Evolutionary conservation across 75 land plant species (phyloP).

Genomic region (Gnetum montanum): DNA sequence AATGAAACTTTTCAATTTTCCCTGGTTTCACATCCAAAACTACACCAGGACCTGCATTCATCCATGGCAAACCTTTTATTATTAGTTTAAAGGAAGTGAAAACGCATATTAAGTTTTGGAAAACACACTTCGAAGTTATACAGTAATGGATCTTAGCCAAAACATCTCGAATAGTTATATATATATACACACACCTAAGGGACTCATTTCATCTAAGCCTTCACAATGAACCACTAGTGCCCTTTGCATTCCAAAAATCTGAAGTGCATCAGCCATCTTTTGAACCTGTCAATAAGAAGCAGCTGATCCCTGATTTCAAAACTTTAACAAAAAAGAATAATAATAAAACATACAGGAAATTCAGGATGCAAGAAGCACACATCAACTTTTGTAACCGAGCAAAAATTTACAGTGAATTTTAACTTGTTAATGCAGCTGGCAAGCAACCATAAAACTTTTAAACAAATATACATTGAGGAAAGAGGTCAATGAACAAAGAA

Average conservation of each 20-base stretch:
- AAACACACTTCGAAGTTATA: too few relatives aligned
- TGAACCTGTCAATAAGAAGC: constrained; percentile 42
- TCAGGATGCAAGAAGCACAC: too few relatives aligned
- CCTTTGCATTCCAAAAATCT: constrained; percentile 82
- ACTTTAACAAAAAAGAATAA: neutral
- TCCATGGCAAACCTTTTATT: too few relatives aligned
- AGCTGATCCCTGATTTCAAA: too few relatives aligned
- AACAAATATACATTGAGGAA: too few relatives aligned
- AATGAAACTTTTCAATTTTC: constrained; percentile 55
- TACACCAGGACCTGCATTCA: constrained; percentile 56
- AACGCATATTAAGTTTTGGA: too few relatives aligned
- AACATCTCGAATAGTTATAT: neutral
- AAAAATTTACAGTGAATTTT: too few relatives aligned
- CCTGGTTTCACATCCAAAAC: constrained; percentile 77
- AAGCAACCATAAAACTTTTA: too few relatives aligned
- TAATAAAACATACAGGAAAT: neutral
- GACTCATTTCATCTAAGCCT: constrained; percentile 97
- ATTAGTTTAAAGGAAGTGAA: too few relatives aligned
- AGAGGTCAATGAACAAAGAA: too few relatives aligned
- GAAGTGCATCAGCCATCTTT: constrained; percentile 89
- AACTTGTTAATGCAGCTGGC: too few relatives aligned
- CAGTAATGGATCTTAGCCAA: too few relatives aligned
- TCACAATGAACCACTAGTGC: constrained; percentile 92
- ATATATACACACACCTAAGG: constrained; percentile 52
- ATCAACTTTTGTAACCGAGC: neutral